Percentiles rank a stretch among this genome's conserved stretches.
Conservation (phyloP, 2,329 filamentous ascomycete genomes). For the Aureobasidium sp. region DNA sequence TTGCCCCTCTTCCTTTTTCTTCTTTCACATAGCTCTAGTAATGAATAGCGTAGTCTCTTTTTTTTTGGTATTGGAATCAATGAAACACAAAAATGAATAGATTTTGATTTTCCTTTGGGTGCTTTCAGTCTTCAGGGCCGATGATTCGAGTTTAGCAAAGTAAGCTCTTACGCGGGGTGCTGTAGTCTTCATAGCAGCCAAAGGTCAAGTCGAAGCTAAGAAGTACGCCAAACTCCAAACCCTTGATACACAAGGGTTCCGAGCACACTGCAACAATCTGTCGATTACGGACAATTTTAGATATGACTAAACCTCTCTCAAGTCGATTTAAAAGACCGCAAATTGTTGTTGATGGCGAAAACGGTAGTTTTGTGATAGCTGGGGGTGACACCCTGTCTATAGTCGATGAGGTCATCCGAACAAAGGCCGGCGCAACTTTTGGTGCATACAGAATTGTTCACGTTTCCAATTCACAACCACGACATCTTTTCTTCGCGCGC, state of each 20-base stretch:
- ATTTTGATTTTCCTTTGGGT: background rate
- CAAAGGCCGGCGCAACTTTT: slow-evolving; percentile 7
- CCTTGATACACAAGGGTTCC: too few relatives aligned
- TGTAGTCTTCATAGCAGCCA: too few relatives aligned
- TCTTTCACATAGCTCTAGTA: slow-evolving; percentile 9
- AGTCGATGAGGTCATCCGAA: background rate
- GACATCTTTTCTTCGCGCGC: background rate
- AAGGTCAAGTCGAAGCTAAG: too few relatives aligned
- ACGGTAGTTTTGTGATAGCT: background rate
- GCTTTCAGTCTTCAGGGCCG: too few relatives aligned
- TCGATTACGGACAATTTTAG: too few relatives aligned
- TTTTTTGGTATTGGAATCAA: background rate
- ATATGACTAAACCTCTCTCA: background rate
- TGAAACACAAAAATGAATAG: background rate
- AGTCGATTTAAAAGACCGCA: too few relatives aligned
- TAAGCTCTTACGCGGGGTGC: too few relatives aligned
- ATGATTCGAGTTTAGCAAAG: too few relatives aligned
- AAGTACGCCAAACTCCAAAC: too few relatives aligned
- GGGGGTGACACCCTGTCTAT: background rate
- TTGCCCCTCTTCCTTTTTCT: background rate
- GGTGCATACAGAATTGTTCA: background rate
- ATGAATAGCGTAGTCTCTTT: slow-evolving; percentile 8
- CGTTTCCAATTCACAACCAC: background rate
- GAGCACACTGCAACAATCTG: too few relatives aligned
- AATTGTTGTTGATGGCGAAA: background rate